Conservation (phyloP, 106 monocot genomes). For the Acanthochlamys bracteata region DNA sequence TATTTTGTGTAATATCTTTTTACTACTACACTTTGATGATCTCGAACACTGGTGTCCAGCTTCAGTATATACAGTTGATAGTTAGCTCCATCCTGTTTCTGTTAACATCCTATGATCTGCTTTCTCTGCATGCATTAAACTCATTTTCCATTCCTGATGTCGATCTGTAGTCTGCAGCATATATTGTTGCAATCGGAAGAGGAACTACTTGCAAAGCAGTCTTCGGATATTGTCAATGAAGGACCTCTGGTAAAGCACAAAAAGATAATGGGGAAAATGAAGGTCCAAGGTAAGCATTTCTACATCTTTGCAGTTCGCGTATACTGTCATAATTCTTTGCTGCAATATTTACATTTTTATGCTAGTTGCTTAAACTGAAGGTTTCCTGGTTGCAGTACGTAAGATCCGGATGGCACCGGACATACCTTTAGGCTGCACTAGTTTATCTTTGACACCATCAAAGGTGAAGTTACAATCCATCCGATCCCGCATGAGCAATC, state of each 20-base stretch:
- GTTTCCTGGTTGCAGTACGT: slow-evolving; percentile 40
- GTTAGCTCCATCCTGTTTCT: too few relatives aligned
- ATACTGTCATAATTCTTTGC: too few relatives aligned
- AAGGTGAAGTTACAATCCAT: slow-evolving; percentile 51
- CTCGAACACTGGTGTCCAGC: too few relatives aligned
- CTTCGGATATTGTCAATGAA: slow-evolving; percentile 56
- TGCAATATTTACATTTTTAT: too few relatives aligned
- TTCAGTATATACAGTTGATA: too few relatives aligned
- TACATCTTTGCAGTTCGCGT: not conserved
- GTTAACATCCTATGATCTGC: too few relatives aligned
- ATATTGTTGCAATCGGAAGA: slow-evolving; percentile 91
- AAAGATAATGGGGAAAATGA: slow-evolving; percentile 84
- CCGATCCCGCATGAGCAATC: slow-evolving; percentile 48
- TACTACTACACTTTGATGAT: too few relatives aligned
- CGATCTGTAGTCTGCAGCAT: slow-evolving; percentile 61
- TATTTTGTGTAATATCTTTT: too few relatives aligned
- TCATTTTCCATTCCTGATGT: too few relatives aligned
- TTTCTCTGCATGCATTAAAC: too few relatives aligned
- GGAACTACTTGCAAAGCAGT: slow-evolving; percentile 57
- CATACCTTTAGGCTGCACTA: slow-evolving; percentile 80
- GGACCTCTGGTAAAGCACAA: slow-evolving; percentile 64
- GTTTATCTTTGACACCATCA: slow-evolving; percentile 40
- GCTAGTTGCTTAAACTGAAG: too few relatives aligned
- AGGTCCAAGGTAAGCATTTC: slow-evolving; percentile 68
- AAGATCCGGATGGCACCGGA: slow-evolving; percentile 77